Base-by-base conservation (phyloP, 768 basidiomycete genomes). In the Kwoniella bestiolae region DNA sequence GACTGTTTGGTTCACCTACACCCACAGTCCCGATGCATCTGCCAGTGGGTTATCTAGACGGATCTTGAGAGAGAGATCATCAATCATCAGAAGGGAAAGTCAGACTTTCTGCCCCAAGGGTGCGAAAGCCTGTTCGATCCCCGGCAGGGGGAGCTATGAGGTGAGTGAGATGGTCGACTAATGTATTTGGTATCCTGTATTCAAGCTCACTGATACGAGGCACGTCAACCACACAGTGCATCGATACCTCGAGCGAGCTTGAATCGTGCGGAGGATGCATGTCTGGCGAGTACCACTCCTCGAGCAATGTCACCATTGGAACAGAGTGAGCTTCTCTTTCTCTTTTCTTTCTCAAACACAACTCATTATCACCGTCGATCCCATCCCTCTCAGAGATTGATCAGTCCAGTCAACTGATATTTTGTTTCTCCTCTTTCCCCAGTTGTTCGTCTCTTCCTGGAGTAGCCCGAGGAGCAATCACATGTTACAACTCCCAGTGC, bases 251-350 rank as follows among this genome's bases (percentile, higher is more conserved):
- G 6, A 34, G 38, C 14, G 64, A 65, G 21, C 64, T 65, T 28
- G 64, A 65, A 25, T 35, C 56, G n/a, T 65, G 64, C 38, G 64
- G 64, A n/a, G 64, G 64, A 18, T 65, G 64, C 32, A 6, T 65
- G 21, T 47, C 18, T n/a, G 64, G 64, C 25, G 35, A 58, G 26
- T 64, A n/a, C 46, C 44, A 49, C 7, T 18, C 28, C 18, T n/a
- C 31, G 5, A 8, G 6, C 21, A 64, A 35, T 46, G 14, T 51
- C n/a, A 56, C 55, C 7, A 2, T 64, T 49, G 63, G 63, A n/a
- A 44, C 29, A 7, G 63, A 64, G 63, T 64, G 21, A 64, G 63
- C 50, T 7, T 18, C n/a, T n/a, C n/a, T n/a, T n/a, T n/a, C n/a
- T n/a, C n/a, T n/a, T n/a, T n/a, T n/a, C n/a, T 32, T 56, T 9